Evolutionary conservation across 441 rosid species (phyloP).

Genomic region (Theobroma grandiflorum): DNA sequence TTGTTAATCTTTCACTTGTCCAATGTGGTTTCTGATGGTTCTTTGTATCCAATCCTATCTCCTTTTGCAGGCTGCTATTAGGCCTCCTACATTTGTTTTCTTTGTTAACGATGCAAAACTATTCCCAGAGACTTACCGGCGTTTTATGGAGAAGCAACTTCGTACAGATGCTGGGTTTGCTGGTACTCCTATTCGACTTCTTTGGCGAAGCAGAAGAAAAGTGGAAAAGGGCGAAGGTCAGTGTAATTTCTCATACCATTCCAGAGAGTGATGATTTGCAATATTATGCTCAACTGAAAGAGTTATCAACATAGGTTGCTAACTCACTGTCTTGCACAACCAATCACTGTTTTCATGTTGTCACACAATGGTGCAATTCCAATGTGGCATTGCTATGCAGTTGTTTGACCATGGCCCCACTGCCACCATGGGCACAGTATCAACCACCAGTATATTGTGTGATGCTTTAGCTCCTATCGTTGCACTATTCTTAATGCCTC

Average conservation of each 20-base stretch:
- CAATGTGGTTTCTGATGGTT: neutral
- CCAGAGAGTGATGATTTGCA: neutral
- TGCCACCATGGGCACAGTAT: neutral
- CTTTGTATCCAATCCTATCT: slow-evolving; percentile 8
- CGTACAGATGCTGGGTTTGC: slow-evolving; percentile 85
- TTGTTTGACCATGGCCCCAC: neutral
- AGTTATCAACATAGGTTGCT: slow-evolving; percentile 9
- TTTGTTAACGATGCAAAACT: slow-evolving; percentile 91
- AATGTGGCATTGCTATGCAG: neutral
- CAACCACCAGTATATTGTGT: neutral
- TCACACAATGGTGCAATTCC: neutral
- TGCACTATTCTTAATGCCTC: neutral
- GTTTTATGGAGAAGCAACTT: slow-evolving; percentile 95
- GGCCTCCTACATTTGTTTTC: slow-evolving; percentile 96
- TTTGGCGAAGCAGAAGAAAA: slow-evolving; percentile 94
- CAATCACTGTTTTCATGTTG: neutral
- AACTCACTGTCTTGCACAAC: neutral
- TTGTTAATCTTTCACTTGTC: neutral
- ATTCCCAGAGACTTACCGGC: slow-evolving; percentile 86
- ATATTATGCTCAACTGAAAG: neutral
- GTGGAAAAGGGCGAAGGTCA: slow-evolving; percentile 68
- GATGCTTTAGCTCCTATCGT: neutral
- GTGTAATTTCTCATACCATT: slow-evolving; percentile 13
- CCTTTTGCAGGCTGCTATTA: slow-evolving; percentile 83
- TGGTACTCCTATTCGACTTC: slow-evolving; percentile 93